Percentiles rank a stretch among this genome's conserved stretches.
phyloP scores from a whole-genome alignment of 2,329 filamentous ascomycete species.

The Fusarium torreyae region DNA sequence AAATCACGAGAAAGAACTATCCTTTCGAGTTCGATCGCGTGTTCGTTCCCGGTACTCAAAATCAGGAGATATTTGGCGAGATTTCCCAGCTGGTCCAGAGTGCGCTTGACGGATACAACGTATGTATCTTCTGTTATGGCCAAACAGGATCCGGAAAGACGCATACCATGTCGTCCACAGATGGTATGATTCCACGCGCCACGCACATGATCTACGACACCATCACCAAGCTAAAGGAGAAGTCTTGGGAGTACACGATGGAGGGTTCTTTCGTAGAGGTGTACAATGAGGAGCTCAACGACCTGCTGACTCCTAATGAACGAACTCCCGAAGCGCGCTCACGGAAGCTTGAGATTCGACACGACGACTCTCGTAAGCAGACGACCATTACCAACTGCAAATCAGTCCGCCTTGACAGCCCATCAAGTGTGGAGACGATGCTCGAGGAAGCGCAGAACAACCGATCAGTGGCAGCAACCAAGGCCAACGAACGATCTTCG shows the following conservation, averaged over 20 bases:
- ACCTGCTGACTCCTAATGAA: slow-evolving; percentile 75
- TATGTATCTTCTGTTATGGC: slow-evolving; percentile 98
- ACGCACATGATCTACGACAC: slow-evolving; percentile 95
- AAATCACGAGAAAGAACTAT: slow-evolving; percentile 82
- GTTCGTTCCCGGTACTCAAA: slow-evolving; percentile 83
- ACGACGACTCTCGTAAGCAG: slow-evolving; percentile 85
- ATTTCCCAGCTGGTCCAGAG: slow-evolving; percentile 98
- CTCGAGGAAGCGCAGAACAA: slow-evolving; percentile 86
- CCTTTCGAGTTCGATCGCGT: slow-evolving; percentile 95
- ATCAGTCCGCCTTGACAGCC: slow-evolving; percentile 82
- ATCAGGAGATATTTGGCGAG: slow-evolving; percentile 92
- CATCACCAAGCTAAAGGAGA: slow-evolving; percentile 84
- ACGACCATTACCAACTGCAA: slow-evolving; percentile 87
- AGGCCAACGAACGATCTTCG: slow-evolving; percentile 94
- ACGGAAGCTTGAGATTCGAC: slow-evolving; percentile 89
- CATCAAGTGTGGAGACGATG: slow-evolving; percentile 84
- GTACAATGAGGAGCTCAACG: slow-evolving; percentile 97
- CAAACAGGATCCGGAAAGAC: slow-evolving; percentile 98
- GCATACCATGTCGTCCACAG: slow-evolving; percentile 90
- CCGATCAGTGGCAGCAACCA: slow-evolving; percentile 94
- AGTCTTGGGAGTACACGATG: slow-evolving; percentile 95
- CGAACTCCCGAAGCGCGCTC: slow-evolving; percentile 79
- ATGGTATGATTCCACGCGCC: slow-evolving; percentile 96
- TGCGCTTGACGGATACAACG: slow-evolving; percentile 96
- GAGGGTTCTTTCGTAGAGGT: slow-evolving; percentile 97